Evolutionary conservation across 2,329 filamentous ascomycete species (phyloP).

Genomic region (Phialophora verrucosa): DNA sequence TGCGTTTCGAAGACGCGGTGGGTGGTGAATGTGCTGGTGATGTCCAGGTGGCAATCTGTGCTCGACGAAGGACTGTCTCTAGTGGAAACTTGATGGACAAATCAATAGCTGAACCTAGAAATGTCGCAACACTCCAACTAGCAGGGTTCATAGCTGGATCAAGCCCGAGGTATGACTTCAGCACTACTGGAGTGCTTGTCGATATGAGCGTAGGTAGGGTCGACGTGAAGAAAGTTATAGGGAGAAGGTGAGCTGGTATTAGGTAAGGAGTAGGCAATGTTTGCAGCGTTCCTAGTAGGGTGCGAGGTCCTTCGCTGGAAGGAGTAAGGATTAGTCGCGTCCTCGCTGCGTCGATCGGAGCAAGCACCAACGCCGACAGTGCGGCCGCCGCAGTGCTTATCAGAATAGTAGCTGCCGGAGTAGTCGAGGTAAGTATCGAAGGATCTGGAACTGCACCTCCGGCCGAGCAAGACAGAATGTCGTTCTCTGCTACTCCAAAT

Average conservation of each 20-base stretch:
- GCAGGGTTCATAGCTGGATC: conserved; percentile 81
- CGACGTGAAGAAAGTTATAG: conserved; percentile 87
- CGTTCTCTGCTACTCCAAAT: conserved; percentile 84
- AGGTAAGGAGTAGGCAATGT: conserved; percentile 72
- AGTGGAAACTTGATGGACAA: conserved; percentile 86
- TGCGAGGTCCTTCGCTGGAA: conserved; percentile 73
- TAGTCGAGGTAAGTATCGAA: conserved; percentile 80
- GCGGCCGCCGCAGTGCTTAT: conserved; percentile 71
- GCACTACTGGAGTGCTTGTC: conserved; percentile 79
- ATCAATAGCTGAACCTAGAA: conserved; percentile 78
- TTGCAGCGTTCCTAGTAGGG: conserved; percentile 77
- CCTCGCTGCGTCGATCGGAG: conserved; percentile 87
- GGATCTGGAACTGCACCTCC: conserved; percentile 42
- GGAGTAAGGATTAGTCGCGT: conserved; percentile 86
- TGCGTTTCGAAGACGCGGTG: conserved; percentile 49
- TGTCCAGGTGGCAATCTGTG: conserved; percentile 76
- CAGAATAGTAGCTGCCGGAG: conserved; percentile 78
- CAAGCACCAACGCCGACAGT: conserved; percentile 77
- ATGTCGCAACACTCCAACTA: conserved; percentile 80
- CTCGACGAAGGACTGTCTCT: conserved; percentile 88
- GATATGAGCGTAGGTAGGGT: conserved; percentile 82
- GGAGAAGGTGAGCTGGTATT: conserved; percentile 71
- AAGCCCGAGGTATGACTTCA: conserved; percentile 82
- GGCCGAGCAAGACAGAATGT: conserved; percentile 55
- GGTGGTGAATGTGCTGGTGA: conserved; percentile 48